Percentiles rank a stretch among this genome's conserved stretches.
Evolutionary conservation across 192 early-diverging fungal species (phyloP).

Genomic region (Gryganskiella cystojenkinii): DNA sequence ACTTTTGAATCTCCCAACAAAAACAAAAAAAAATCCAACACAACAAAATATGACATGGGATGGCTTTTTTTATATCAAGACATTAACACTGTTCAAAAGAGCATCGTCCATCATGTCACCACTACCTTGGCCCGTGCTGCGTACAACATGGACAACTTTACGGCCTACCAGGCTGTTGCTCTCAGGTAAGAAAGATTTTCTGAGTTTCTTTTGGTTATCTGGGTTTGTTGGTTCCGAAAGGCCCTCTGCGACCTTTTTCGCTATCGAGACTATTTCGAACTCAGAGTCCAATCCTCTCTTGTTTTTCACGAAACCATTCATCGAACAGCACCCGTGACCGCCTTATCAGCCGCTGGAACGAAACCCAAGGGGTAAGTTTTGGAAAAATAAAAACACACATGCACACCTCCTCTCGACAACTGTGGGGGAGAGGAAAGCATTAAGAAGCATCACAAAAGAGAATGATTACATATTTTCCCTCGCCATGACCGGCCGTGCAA

Average conservation of each 20-base stretch:
- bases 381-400: conserved; percentile 3
- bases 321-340: conserved; percentile 84
- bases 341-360: conserved; percentile 94
- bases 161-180: conserved; percentile 93
- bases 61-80: conserved; percentile 63
- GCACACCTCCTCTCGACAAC: neutral
- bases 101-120: conserved; percentile 90
- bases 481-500: neutral
- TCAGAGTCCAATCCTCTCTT: neutral
- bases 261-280: neutral
- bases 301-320: neutral
- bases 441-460: neutral
- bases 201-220: neutral
- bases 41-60: too few species aligned
- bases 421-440: neutral
- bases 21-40: too few species aligned
- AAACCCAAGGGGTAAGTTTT: conserved; percentile 81
- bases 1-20: neutral
- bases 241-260: neutral
- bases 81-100: conserved; percentile 77
- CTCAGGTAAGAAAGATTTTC: conserved; percentile 70
- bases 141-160: conserved; percentile 92
- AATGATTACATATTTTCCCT: neutral
- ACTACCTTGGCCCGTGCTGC: conserved; percentile 91
- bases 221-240: neutral